These are phyloP conservation scores for Umbelopsis sp. DNA, from an alignment of 192 early-diverging fungal species.

Conservation along the genomic window DNA sequence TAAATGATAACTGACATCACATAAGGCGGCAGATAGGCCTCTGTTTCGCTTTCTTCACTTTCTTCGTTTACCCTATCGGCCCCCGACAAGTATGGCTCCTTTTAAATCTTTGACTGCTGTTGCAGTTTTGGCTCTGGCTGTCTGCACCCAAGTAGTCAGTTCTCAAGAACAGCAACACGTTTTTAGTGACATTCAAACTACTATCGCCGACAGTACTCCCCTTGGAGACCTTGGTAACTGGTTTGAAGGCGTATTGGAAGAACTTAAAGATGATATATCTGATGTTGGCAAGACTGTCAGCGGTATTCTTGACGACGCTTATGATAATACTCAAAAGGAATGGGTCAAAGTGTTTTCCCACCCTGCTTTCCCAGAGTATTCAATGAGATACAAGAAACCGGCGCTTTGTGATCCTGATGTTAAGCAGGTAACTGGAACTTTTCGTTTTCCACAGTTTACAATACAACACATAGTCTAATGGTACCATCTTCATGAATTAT, in stretches of 20 bases:
- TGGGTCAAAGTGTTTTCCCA: constrained; percentile 51
- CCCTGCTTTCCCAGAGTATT: constrained; percentile 69
- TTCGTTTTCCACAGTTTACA: too few species aligned
- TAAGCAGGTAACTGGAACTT: constrained; percentile 65
- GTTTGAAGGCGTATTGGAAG: background rate
- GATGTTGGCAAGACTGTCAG: constrained; percentile 13
- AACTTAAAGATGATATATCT: background rate
- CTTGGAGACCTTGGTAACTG: constrained; percentile 2
- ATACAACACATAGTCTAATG: too few species aligned
- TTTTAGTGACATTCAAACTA: background rate
- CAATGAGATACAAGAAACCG: constrained; percentile 75
- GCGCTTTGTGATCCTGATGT: constrained; percentile 84
- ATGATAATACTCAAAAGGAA: constrained; percentile 36
- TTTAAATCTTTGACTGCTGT: constrained; percentile 7
- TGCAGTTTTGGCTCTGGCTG: background rate
- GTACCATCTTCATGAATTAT: too few species aligned
- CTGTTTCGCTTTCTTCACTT: background rate
- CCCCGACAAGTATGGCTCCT: background rate
- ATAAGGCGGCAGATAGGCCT: background rate
- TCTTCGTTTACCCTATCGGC: background rate
- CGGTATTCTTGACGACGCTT: constrained; percentile 31
- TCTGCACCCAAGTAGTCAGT: background rate
- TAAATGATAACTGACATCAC: background rate
- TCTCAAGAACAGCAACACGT: constrained; percentile 3
- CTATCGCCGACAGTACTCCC: background rate